Evolutionary conservation across 306 rosid genomes (phyloP).

Genomic region (Mucuna pruriens): DNA sequence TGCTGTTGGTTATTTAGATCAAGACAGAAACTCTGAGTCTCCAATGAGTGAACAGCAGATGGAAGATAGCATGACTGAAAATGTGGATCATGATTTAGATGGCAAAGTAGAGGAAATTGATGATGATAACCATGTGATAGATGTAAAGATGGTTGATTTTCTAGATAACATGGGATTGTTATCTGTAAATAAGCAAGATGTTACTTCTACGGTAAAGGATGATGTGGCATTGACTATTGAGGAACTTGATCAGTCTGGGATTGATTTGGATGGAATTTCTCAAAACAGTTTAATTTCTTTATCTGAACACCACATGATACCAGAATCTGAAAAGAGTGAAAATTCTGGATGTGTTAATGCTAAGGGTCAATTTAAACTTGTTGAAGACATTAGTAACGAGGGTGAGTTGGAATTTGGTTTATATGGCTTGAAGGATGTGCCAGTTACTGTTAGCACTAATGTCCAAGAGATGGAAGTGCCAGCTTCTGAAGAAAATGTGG

Average conservation of each 20-base stretch:
- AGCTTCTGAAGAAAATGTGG: constrained; percentile 46
- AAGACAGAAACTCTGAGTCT: constrained; percentile 44
- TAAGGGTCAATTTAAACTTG: constrained; percentile 37
- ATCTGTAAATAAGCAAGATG: constrained; percentile 42
- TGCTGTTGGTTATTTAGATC: constrained; percentile 42
- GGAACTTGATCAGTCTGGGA: constrained; percentile 44
- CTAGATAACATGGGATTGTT: constrained; percentile 33
- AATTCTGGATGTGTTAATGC: constrained; percentile 31
- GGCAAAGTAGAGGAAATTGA: constrained; percentile 50
- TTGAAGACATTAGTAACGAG: constrained; percentile 41
- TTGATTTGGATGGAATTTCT: constrained; percentile 49
- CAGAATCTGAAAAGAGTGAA: constrained; percentile 40
- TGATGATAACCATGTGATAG: constrained; percentile 38
- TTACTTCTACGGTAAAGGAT: constrained; percentile 36
- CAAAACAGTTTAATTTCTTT: constrained; percentile 34
- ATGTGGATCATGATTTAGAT: constrained; percentile 41
- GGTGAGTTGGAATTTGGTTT: constrained; percentile 42
- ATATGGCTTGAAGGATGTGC: constrained; percentile 39
- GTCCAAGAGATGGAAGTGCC: constrained; percentile 41
- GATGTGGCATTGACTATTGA: constrained; percentile 37
- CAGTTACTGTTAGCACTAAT: constrained; percentile 45
- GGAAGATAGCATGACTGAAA: constrained; percentile 48
- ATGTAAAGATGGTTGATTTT: constrained; percentile 48
- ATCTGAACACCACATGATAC: constrained; percentile 27
- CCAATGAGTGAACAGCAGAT: constrained; percentile 43